Percentiles rank a stretch among this genome's conserved stretches.
phyloP scores from a whole-genome alignment of 345 rosid genomes.

The Rhizophora apiculata region DNA sequence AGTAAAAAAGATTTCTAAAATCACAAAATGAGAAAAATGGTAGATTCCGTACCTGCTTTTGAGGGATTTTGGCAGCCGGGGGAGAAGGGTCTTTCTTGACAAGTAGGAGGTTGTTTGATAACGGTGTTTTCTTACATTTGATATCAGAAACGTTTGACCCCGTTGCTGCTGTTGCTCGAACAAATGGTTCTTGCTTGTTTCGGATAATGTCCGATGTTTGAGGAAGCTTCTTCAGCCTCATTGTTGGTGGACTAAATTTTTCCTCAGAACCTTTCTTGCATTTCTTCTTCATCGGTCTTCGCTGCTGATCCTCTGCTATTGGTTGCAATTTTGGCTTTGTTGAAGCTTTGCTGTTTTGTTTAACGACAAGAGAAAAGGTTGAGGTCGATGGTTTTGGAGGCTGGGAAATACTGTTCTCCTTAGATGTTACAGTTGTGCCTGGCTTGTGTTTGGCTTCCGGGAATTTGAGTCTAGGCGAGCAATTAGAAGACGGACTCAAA shows the following conservation, averaged over 20 bases:
- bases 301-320: conserved; percentile 1
- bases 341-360: conserved; percentile 19
- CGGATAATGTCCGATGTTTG: conserved; percentile 35
- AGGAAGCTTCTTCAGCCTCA: conserved; percentile 38
- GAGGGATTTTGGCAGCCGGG: conserved; percentile 47
- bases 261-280: conserved; percentile 21
- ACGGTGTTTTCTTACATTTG: conserved; percentile 54
- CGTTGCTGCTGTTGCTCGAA: conserved; percentile 36
- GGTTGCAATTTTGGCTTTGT: background rate
- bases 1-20: too few relatives aligned
- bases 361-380: background rate
- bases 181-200: conserved; percentile 63
- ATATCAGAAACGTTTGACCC: conserved; percentile 48
- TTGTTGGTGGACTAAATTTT: conserved; percentile 12
- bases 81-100: conserved; percentile 71
- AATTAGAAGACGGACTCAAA: conserved; percentile 37
- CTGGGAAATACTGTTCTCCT: conserved; percentile 20
- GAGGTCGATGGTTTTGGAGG: conserved; percentile 21
- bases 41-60: conserved; percentile 46
- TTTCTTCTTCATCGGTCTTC: conserved; percentile 26
- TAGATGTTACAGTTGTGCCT: conserved; percentile 1
- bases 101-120: conserved; percentile 53
- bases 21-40: too few relatives aligned
- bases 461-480: conserved; percentile 52
- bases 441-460: conserved; percentile 40